Conservation (phyloP, 2,329 filamentous ascomycete species). For the Aspergillus amoenus region DNA sequence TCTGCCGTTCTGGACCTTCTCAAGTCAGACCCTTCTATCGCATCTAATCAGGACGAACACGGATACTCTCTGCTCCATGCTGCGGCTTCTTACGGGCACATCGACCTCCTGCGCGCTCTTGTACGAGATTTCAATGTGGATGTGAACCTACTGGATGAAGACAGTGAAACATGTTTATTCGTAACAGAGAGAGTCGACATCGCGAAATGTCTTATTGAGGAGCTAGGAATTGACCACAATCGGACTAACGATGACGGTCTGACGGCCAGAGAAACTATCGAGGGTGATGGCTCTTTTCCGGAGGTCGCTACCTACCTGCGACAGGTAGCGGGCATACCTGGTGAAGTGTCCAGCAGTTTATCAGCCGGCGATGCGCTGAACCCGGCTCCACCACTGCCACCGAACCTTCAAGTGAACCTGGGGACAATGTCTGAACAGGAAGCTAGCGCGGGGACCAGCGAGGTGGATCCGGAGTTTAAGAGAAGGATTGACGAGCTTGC, state of each 20-base stretch:
- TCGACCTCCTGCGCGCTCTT: slow-evolving; percentile 73
- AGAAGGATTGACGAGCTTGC: slow-evolving; percentile 87
- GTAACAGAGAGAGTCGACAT: slow-evolving; percentile 80
- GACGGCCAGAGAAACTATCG: slow-evolving; percentile 79
- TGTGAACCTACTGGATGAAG: slow-evolving; percentile 81
- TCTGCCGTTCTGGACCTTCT: slow-evolving; percentile 72
- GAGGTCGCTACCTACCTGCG: slow-evolving; percentile 71
- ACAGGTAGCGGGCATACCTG: slow-evolving; percentile 32
- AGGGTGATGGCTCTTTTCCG: slow-evolving; percentile 74
- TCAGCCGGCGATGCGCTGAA: slow-evolving; percentile 36
- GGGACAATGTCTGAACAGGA: slow-evolving; percentile 66
- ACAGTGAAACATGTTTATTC: slow-evolving; percentile 91
- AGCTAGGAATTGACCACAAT: slow-evolving; percentile 68
- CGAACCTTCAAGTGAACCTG: slow-evolving; percentile 74
- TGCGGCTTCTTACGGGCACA: slow-evolving; percentile 86
- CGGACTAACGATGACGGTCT: slow-evolving; percentile 71
- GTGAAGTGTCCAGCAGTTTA: slow-evolving; percentile 22
- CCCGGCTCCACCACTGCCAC: slow-evolving; percentile 64
- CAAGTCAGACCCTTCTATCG: slow-evolving; percentile 70
- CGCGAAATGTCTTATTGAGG: slow-evolving; percentile 77
- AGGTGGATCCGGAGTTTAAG: slow-evolving; percentile 78
- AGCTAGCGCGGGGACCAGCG: slow-evolving; percentile 57
- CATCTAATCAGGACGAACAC: slow-evolving; percentile 78
- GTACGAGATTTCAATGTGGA: slow-evolving; percentile 75
- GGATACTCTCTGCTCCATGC: slow-evolving; percentile 95